Percentiles rank a stretch among this genome's conserved stretches.
These are phyloP conservation scores for Pyrenochaeta sp. DNA, from an alignment of 2,329 filamentous ascomycete species.

Conservation along the genomic window DNA sequence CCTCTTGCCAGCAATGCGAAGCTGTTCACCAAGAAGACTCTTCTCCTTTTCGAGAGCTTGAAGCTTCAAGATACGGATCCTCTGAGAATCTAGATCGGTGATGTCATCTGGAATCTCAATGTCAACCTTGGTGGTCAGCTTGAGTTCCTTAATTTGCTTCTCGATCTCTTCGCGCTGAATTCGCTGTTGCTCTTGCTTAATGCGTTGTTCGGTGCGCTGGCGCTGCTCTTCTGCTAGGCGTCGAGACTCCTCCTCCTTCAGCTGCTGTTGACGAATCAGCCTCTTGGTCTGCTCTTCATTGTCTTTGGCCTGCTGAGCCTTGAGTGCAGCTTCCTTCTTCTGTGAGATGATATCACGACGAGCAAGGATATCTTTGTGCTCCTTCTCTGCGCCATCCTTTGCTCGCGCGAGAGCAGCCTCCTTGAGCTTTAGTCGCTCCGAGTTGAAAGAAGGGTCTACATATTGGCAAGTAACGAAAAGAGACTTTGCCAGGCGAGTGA, in stretches of 20 bases:
- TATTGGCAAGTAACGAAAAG: constrained; percentile 95
- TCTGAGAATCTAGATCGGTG: constrained; percentile 66
- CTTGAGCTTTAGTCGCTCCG: constrained; percentile 80
- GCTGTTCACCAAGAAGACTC: constrained; percentile 90
- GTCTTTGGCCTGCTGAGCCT: constrained; percentile 85
- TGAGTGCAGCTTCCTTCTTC: constrained; percentile 95
- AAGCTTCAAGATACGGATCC: constrained; percentile 92
- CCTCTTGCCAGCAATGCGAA: constrained; percentile 91
- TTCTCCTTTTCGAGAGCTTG: constrained; percentile 97
- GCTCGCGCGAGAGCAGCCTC: constrained; percentile 82
- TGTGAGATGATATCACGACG: constrained; percentile 93
- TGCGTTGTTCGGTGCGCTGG: constrained; percentile 88
- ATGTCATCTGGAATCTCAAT: constrained; percentile 83
- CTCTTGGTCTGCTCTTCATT: constrained; percentile 92
- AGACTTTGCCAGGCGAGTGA: constrained; percentile 88
- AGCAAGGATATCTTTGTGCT: constrained; percentile 84
- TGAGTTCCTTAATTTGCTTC: constrained; percentile 94
- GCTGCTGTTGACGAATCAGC: constrained; percentile 83
- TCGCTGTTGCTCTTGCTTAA: constrained; percentile 63
- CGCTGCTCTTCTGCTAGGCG: constrained; percentile 91
- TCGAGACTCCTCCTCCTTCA: constrained; percentile 88
- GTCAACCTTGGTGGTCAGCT: constrained; percentile 88
- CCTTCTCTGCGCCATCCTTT: constrained; percentile 86
- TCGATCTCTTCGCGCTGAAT: constrained; percentile 66
- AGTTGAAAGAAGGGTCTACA: constrained; percentile 88